Evolutionary conservation across 768 basidiomycete species (phyloP), one percentile per base, ranked within the genome.

Genomic region (Tylopilus subfusipes): DNA sequence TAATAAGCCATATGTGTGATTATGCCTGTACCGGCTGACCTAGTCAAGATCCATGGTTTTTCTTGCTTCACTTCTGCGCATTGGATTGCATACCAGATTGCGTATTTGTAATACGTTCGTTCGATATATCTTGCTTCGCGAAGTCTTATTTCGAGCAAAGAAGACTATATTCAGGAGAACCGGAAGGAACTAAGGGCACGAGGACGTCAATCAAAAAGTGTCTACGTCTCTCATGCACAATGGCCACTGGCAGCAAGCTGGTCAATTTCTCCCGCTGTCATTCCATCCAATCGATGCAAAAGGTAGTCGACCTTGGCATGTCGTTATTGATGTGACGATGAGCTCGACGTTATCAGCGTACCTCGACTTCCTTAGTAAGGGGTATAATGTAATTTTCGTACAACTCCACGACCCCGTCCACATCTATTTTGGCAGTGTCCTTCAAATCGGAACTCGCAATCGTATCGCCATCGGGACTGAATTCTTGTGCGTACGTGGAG

Each of bases 351-450:
- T 22, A 14, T 63, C 74, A 2, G 43, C 79, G 44, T 67, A 96
- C 96, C 91, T 99, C 97, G 54, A 99, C 92, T 67, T 97, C 93
- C 71, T 96, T 98, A 1, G 97, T 99, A 60, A 99, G 70, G 10
- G 97, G 97, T 54, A 99, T 99, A 59, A 99, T 94, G 64, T 88
- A 93, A 65, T 88, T 90, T 67, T 94, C 86, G 66, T 99, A 99
- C 57, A 99, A 71, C 66, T 92, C 86, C 22, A 97, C 89, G 16
- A 99, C 93, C 39, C 89, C 86, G 59, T 94, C 92, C 0, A 94
- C 88, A 55, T 97, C 94, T 56, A 99, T 90, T 76, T 94, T 95
- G 54, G 72, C 68, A 51, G 73, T 70, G 39, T 67, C 68, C n/a
- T 68, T 68, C 13, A 58, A 57, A 50, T 66, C 61, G 11, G 58